phyloP scores from a whole-genome alignment of 2,329 filamentous ascomycete genomes.

The Paradendryphiella salina region DNA sequence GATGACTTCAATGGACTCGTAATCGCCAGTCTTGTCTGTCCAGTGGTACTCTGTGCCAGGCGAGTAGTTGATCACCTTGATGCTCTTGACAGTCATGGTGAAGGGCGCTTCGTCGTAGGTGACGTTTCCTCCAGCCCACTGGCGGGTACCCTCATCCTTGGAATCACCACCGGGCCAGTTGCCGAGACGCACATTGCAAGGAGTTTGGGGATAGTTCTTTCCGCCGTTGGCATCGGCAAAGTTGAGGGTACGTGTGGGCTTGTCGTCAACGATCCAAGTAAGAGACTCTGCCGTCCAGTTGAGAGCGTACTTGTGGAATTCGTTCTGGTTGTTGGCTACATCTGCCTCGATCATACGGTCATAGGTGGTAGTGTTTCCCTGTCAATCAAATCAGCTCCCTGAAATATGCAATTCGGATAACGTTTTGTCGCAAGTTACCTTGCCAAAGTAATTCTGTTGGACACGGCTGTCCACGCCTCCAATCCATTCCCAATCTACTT shows the following conservation, averaged over 20 bases:
- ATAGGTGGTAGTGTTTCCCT: conserved; percentile 71
- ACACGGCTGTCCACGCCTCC: conserved; percentile 66
- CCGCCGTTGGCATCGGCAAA: conserved; percentile 62
- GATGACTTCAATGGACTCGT: conserved; percentile 54
- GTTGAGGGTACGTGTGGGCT: conserved; percentile 64
- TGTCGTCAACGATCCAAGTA: conserved; percentile 71
- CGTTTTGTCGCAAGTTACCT: conserved; percentile 41
- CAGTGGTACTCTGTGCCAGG: conserved; percentile 57
- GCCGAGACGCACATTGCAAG: conserved; percentile 61
- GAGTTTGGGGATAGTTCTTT: conserved; percentile 72
- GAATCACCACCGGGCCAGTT: conserved; percentile 56
- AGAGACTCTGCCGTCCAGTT: conserved; percentile 70
- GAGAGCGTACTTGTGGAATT: conserved; percentile 70
- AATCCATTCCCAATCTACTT: conserved; percentile 84
- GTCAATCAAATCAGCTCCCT: conserved; percentile 45
- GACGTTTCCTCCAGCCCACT: conserved; percentile 67
- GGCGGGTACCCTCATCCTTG: conserved; percentile 60
- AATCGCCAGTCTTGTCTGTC: conserved; percentile 54
- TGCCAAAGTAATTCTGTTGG: conserved; percentile 76
- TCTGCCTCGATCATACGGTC: conserved; percentile 68
- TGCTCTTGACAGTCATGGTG: conserved; percentile 56
- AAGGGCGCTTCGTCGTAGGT: conserved; percentile 55
- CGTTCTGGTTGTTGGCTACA: conserved; percentile 60
- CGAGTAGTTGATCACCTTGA: conserved; percentile 58
- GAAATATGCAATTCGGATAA: conserved; percentile 21